Base-by-base conservation (phyloP, 2,329 filamentous ascomycete genomes). In the Penicillium glabrum region DNA sequence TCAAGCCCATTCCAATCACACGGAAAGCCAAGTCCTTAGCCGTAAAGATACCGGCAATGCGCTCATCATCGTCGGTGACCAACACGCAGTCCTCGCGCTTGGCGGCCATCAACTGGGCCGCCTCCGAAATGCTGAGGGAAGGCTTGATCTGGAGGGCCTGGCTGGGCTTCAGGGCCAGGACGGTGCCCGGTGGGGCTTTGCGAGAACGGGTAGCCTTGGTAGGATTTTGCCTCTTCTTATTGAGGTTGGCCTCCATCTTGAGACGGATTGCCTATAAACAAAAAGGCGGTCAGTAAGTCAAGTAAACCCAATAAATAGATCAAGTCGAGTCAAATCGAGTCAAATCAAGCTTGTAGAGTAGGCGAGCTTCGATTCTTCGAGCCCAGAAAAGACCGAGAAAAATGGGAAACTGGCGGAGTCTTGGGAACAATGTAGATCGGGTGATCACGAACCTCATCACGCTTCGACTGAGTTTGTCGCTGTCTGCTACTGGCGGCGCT, bases 21-120 rank as follows among this genome's bases (percentile, higher is more conserved):
- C 95, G 88, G 82, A 98, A 99, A 19, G 95, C 95, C 72, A 99
- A 82, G 81, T 99, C 95, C 81, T 99, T 99, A 65, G 95, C 95
- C 0, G 95, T 99, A 76, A 99, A 99, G 75, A 99, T 99, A 79
- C 95, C 95, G 45, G 95, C 91, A 77, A 99, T 99, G 46, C 95
- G 86, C 71, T 99, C 95, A 76, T 99, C 93, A 64, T 98, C 93
- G 74, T 99, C 95, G 43, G 95, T 99, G 24, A 99, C 95, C 59
- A 99, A 80, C 39, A 99, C 95, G 70, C 95, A 99, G 75, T 99
- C 95, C 77, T 99, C 95, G 68, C 95, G 86, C 83, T 99, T 99
- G 50, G 95, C 95, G 54, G 95, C 95, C 95, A 99, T 99, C 71
- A 99, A 82, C 81, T 99, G 95, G 41, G 95, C 95, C 48, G 95